Evolutionary conservation across 169 alveolate genomes (phyloP).

Genomic region (Blepharisma undulans): DNA sequence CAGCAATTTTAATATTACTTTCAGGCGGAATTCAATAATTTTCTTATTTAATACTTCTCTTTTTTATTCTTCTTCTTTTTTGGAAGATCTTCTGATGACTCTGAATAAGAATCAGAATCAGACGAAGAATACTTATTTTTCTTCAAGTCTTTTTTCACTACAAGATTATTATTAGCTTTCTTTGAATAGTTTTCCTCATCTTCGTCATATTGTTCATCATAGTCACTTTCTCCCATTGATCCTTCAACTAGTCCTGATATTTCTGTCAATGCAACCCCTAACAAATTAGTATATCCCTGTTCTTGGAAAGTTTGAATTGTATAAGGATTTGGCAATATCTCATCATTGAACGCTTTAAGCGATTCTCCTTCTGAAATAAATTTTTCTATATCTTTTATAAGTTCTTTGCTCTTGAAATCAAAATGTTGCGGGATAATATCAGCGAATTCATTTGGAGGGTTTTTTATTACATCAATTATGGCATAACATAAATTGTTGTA

Average conservation of each 20-base stretch:
- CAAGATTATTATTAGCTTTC: background rate
- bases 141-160: background rate
- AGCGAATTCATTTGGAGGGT: slow-evolving; percentile 88
- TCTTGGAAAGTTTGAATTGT: background rate
- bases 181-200: background rate
- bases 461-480: slow-evolving; percentile 81
- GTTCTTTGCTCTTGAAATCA: slow-evolving; percentile 81
- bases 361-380: slow-evolving; percentile 74
- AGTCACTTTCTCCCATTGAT: background rate
- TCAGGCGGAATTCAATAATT: background rate
- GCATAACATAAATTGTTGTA: slow-evolving; percentile 86
- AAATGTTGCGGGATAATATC: slow-evolving; percentile 78
- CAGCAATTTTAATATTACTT: background rate
- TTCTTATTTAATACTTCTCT: background rate
- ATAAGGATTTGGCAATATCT: background rate
- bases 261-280: background rate
- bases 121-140: too few relatives aligned
- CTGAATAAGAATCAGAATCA: background rate
- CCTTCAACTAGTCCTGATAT: background rate
- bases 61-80: background rate
- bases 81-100: background rate
- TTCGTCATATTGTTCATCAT: background rate
- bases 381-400: slow-evolving; percentile 69
- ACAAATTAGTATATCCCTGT: background rate
- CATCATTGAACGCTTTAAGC: background rate